These are phyloP conservation scores for Pestalotiopsis sp. DNA, from an alignment of 2,329 filamentous ascomycete species.

Conservation along the genomic window DNA sequence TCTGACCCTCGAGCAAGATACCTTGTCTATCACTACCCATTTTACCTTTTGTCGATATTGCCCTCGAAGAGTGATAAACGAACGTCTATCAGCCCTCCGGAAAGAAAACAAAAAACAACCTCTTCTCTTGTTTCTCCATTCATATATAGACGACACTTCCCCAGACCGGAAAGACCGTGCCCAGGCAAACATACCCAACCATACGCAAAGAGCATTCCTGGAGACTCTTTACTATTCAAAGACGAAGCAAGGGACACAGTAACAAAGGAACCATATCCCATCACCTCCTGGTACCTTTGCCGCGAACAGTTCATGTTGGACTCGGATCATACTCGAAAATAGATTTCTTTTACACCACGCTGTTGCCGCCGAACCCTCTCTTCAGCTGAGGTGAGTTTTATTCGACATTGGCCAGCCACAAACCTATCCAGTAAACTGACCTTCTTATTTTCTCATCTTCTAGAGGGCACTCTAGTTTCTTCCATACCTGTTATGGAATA, in stretches of 20 bases:
- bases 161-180: constrained; percentile 4
- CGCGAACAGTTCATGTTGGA: constrained; percentile 8
- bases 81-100: background rate
- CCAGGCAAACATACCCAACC: constrained; percentile 1
- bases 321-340: background rate
- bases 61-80: background rate
- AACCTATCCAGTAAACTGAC: constrained; percentile 4
- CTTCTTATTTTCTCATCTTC: constrained; percentile 13
- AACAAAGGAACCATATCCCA: constrained; percentile 1
- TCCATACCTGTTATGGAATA: constrained; percentile 41
- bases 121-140: background rate
- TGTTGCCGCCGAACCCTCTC: background rate
- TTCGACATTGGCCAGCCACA: background rate
- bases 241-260: background rate
- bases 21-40: background rate
- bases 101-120: background rate
- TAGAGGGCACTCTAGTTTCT: constrained; percentile 14
- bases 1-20: background rate
- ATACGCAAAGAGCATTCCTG: constrained; percentile 2
- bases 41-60: background rate
- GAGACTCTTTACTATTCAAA: constrained; percentile 1
- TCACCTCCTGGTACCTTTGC: constrained; percentile 4
- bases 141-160: constrained; percentile 4
- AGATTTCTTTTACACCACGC: background rate
- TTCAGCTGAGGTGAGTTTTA: constrained; percentile 13